Conservation (phyloP, 306 rosid species). For the Canavalia gladiata region DNA sequence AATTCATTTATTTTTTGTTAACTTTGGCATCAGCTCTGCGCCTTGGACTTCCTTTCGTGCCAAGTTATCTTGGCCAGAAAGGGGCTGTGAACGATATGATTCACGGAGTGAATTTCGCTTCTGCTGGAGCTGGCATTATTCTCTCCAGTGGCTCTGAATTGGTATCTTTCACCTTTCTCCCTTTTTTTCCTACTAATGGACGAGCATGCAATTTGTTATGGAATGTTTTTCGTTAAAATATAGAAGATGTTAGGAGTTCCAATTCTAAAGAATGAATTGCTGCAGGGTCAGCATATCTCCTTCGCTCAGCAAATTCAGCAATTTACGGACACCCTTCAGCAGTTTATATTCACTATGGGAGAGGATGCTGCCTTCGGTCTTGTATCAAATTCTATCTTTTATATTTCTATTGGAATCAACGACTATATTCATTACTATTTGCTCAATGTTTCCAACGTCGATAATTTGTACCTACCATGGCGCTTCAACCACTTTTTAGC, state of each 20-base stretch:
- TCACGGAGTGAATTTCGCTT: constrained; percentile 85
- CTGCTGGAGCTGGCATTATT: constrained; percentile 95
- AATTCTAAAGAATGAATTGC: background rate
- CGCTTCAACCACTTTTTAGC: constrained; percentile 83
- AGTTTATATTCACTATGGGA: constrained; percentile 72
- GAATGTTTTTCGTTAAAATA: background rate
- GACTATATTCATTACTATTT: constrained; percentile 92
- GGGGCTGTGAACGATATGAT: constrained; percentile 73
- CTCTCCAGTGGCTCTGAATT: constrained; percentile 87
- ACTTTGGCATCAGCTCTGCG: constrained; percentile 61
- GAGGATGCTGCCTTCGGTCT: constrained; percentile 66
- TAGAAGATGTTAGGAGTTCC: background rate
- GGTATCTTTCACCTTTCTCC: constrained; percentile 55
- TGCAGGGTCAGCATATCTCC: constrained; percentile 90
- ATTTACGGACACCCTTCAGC: constrained; percentile 77
- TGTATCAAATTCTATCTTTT: constrained; percentile 69
- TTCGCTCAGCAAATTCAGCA: constrained; percentile 87
- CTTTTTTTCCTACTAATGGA: background rate
- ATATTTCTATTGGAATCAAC: constrained; percentile 87
- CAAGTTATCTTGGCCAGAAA: constrained; percentile 80
- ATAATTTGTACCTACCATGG: constrained; percentile 78
- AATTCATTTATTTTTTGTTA: background rate
- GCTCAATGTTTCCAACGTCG: constrained; percentile 73
- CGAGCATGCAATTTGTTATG: background rate
- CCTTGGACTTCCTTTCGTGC: constrained; percentile 90